phyloP scores from a whole-genome alignment of 768 basidiomycete genomes.

The Boletus sp. region DNA sequence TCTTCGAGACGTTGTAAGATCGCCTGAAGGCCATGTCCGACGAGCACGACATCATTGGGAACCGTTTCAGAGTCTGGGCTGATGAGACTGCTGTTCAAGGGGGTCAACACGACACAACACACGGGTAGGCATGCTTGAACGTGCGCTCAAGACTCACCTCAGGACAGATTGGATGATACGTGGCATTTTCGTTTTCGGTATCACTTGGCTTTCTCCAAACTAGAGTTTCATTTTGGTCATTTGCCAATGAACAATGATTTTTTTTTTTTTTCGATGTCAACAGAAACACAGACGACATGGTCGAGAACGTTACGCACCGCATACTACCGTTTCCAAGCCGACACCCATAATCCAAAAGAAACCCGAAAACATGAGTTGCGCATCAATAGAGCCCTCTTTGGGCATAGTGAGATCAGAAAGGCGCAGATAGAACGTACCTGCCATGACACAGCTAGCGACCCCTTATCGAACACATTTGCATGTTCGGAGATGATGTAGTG shows the following conservation, averaged over 20 bases:
- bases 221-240: conserved; percentile 28
- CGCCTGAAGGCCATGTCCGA: conserved; percentile 56
- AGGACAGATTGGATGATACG: conserved; percentile 70
- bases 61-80: conserved; percentile 75
- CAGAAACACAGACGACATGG: background rate
- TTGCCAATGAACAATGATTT: conserved; percentile 1
- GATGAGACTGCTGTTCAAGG: conserved; percentile 53
- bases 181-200: conserved; percentile 63
- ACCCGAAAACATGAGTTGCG: background rate
- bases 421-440: conserved; percentile 47
- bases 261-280: conserved; percentile 1
- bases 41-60: conserved; percentile 67
- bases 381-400: conserved; percentile 19
- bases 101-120: background rate
- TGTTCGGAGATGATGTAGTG: conserved; percentile 75
- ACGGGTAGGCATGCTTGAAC: background rate
- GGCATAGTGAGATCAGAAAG: conserved; percentile 3
- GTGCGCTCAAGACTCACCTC: conserved; percentile 42
- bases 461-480: conserved; percentile 60
- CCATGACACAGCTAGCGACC: conserved; percentile 65
- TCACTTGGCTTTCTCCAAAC: conserved; percentile 77
- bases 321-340: conserved; percentile 41
- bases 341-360: background rate
- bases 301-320: conserved; percentile 45
- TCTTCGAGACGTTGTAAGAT: conserved; percentile 66